Base-by-base conservation (phyloP, 352 stramenopile species). In the Phytophthora syringae region DNA sequence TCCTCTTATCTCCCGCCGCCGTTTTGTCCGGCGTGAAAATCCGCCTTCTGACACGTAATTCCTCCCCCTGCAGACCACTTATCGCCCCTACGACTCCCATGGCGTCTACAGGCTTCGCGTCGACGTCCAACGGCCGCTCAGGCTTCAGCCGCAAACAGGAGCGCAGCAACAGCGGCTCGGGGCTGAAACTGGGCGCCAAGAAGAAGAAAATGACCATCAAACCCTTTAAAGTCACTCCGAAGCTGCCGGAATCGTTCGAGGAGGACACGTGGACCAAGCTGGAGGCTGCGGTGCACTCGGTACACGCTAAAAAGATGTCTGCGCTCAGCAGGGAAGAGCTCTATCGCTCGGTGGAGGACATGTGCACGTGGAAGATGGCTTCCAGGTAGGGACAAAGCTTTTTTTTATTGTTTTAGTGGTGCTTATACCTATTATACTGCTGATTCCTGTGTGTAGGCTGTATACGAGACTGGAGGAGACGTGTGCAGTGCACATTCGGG, bases 321-420 rank as follows among this genome's bases (percentile, higher is more conserved):
- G 52, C 72, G 25, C 72, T 90, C 7, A 93, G 82, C 25, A 70
- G 87, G 40, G 86, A 96, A 64, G 89, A 96, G 61, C 77, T 96
- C 9, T 96, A 95, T 43, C 81, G 87, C 58, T 79, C 82, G 0
- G 88, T 94, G 9, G 88, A 95, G 64, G 93, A 97, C 60, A 77
- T 98, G 60, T 98, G 93, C 81, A 95, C 94, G 44, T 96, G 96
- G 84, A 98, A 97, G 69, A 96, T 97, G 80, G 88, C 89, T 3
- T 70, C 79, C 5, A 84, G 80, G 70, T 86, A 47, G 40, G 11
- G 39, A 13, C 20, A 47, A 47, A 15, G 7, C 40, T 11, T 22
- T 63, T 45, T 49, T 60, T 48, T 28, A 32, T 47, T n/a, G 32
- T 30, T 1, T 36, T 54, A 20, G n/a, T 37, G n/a, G n/a, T n/a